phyloP scores from a whole-genome alignment of 148 eudicot genomes.

The Persicaria tinctoria region DNA sequence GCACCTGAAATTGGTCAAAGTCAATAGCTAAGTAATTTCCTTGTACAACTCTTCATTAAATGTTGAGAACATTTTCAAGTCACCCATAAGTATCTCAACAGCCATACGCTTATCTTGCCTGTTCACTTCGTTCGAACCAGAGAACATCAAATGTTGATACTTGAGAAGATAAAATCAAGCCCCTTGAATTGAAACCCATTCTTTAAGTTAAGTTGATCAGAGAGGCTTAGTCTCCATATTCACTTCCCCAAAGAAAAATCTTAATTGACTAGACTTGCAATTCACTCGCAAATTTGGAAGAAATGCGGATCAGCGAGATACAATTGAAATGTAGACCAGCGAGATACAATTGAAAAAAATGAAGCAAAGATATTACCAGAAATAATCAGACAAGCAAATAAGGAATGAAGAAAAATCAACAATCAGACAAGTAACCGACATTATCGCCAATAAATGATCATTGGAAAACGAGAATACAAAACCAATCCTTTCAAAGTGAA shows the following conservation, averaged over 20 bases:
- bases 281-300: neutral
- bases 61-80: constrained; percentile 76
- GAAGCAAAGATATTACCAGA: neutral
- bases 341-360: neutral
- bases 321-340: neutral
- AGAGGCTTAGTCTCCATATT: neutral
- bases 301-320: neutral
- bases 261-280: neutral
- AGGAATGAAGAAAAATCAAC: neutral
- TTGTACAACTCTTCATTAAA: constrained; percentile 76
- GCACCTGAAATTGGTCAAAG: constrained; percentile 75
- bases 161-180: neutral
- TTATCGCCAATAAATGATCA: neutral
- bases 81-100: constrained; percentile 72
- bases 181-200: neutral
- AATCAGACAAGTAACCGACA: neutral
- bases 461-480: neutral
- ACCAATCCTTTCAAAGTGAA: neutral
- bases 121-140: neutral
- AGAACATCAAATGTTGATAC: neutral
- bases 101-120: constrained; percentile 42
- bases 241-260: neutral
- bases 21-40: constrained; percentile 64
- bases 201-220: constrained; percentile 1
- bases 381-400: neutral